Conservation (phyloP, 108 stramenopile species). For the Cyclostephanos invisitatus region DNA sequence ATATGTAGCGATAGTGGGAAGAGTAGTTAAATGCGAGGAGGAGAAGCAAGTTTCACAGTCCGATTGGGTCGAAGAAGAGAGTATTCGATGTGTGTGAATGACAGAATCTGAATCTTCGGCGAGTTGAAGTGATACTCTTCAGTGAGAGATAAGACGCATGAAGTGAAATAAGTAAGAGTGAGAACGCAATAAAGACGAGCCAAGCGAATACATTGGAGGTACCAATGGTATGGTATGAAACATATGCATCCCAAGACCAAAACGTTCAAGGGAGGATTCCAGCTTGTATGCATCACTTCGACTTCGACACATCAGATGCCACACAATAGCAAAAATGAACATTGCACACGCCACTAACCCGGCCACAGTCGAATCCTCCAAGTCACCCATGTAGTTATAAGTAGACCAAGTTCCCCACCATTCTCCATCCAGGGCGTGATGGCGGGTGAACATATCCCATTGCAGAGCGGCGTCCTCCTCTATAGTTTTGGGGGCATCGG, state of each 20-base stretch:
- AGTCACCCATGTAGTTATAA: constrained; percentile 83
- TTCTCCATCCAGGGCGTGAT: constrained; percentile 72
- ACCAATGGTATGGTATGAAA: no score
- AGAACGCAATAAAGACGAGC: no score
- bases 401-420: constrained; percentile 88
- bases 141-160: no score
- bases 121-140: constrained; percentile 54
- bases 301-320: neutral
- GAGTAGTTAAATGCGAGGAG: constrained; percentile 59
- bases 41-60: constrained; percentile 83
- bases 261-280: no score
- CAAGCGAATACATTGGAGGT: no score
- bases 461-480: constrained; percentile 68
- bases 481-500: constrained; percentile 39
- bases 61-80: constrained; percentile 65
- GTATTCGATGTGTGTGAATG: constrained; percentile 70
- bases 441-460: constrained; percentile 79
- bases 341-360: constrained; percentile 32
- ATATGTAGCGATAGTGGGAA: constrained; percentile 68
- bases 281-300: neutral
- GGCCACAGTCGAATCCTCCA: constrained; percentile 71
- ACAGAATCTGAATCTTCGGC: constrained; percentile 31
- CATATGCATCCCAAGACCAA: no score
- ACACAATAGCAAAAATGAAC: no score
- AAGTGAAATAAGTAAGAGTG: no score